Percentiles rank a stretch among this genome's conserved stretches.
Conservation (phyloP, 2,329 filamentous ascomycete species). For the Ascochyta fabae region DNA sequence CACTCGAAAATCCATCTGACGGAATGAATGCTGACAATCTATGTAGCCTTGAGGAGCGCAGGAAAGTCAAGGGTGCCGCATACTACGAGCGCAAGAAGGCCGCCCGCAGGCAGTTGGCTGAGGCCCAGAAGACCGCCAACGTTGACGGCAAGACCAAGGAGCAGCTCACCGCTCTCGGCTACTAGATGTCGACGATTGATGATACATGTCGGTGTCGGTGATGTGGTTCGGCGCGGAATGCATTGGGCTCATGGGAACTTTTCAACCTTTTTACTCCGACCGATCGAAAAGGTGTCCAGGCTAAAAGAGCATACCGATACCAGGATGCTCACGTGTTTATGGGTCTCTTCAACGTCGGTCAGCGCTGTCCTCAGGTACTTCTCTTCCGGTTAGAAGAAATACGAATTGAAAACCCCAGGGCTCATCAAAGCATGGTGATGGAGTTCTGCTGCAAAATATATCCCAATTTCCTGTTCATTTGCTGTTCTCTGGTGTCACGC, state of each 20-base stretch:
- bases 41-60: constrained; percentile 92
- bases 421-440: constrained; percentile 45
- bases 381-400: constrained; percentile 49
- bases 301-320: constrained; percentile 48
- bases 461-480: constrained; percentile 23
- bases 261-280: constrained; percentile 48
- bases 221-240: constrained; percentile 46
- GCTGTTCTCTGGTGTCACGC: not conserved
- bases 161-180: constrained; percentile 88
- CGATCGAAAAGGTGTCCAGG: constrained; percentile 47
- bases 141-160: constrained; percentile 85
- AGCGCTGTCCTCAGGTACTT: constrained; percentile 45
- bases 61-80: constrained; percentile 98
- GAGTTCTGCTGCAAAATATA: constrained; percentile 42
- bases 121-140: constrained; percentile 90
- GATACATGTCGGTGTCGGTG: constrained; percentile 39
- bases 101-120: constrained; percentile 84
- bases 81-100: constrained; percentile 99
- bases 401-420: constrained; percentile 48
- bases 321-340: constrained; percentile 48
- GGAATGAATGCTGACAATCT: constrained; percentile 26
- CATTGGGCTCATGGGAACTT: constrained; percentile 49
- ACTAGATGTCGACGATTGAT: constrained; percentile 66
- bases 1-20: not conserved
- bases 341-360: constrained; percentile 48